Evolutionary conservation across 306 rosid genomes (phyloP).

Genomic region (Oemleria cerasiformis): DNA sequence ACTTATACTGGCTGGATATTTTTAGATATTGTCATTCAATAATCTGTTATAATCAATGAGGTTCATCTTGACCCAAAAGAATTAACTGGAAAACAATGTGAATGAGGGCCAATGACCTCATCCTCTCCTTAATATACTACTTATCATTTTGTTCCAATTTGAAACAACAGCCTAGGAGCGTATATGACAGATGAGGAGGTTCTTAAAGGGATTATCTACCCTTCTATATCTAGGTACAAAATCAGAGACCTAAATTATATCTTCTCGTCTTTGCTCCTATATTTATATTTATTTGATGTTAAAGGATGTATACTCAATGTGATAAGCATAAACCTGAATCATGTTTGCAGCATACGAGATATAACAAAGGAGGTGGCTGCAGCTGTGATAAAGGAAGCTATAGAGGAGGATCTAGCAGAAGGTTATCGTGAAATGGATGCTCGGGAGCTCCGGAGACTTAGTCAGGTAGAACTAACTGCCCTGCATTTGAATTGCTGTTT

Average conservation of each 20-base stretch:
- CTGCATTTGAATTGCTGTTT: background rate
- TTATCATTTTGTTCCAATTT: background rate
- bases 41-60: background rate
- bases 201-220: conserved; percentile 73
- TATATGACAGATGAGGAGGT: conserved; percentile 97
- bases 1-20: conserved; percentile 12
- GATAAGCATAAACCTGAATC: conserved; percentile 22
- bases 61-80: background rate
- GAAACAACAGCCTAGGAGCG: conserved; percentile 77
- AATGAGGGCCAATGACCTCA: background rate
- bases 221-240: conserved; percentile 82
- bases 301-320: conserved; percentile 11
- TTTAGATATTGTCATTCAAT: background rate
- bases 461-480: conserved; percentile 42
- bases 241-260: conserved; percentile 2
- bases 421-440: conserved; percentile 83
- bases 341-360: conserved; percentile 79
- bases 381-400: conserved; percentile 86
- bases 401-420: conserved; percentile 88
- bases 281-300: background rate
- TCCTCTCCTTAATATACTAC: background rate
- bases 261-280: background rate
- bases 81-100: background rate
- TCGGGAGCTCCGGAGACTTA: conserved; percentile 70
- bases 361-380: conserved; percentile 89